Conservation (phyloP, 805 yeast species). For the Lachancea meyersii region DNA sequence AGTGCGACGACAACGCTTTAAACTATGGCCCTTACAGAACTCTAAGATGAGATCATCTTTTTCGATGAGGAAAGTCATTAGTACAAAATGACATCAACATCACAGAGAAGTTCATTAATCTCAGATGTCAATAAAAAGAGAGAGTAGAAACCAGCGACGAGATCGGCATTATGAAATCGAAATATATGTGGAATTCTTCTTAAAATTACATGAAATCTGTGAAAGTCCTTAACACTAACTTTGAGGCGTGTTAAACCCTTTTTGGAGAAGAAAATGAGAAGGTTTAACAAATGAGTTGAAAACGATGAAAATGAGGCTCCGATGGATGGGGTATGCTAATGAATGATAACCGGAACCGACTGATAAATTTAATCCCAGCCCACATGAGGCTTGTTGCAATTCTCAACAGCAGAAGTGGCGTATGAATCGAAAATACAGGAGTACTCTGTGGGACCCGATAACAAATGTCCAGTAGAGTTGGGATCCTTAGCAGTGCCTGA, state of each 20-base stretch:
- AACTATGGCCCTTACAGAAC: too few relatives aligned
- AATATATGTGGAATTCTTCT: too few relatives aligned
- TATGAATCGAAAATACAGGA: conserved; percentile 1
- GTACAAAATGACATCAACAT: conserved; percentile 1
- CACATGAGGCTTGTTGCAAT: too few relatives aligned
- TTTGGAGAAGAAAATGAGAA: neutral
- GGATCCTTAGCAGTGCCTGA: neutral
- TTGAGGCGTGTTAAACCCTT: too few relatives aligned
- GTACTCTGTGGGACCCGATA: conserved; percentile 2
- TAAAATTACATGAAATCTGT: too few relatives aligned
- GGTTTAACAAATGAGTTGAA: neutral
- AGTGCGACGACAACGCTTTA: neutral
- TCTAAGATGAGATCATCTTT: too few relatives aligned
- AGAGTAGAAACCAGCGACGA: too few relatives aligned
- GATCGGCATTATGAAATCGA: too few relatives aligned
- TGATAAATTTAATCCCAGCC: too few relatives aligned
- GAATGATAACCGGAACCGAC: neutral
- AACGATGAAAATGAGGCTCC: neutral
- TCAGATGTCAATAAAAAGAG: too few relatives aligned
- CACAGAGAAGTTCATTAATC: too few relatives aligned
- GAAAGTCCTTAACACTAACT: too few relatives aligned
- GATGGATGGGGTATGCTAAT: neutral
- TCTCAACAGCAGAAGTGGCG: conserved; percentile 2
- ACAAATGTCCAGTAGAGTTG: neutral
- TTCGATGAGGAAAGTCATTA: neutral